Percentiles rank a stretch among this genome's conserved stretches.
These are phyloP conservation scores for Aspergillus pseudotamarii DNA, from an alignment of 2,329 filamentous ascomycete species.

Conservation along the genomic window DNA sequence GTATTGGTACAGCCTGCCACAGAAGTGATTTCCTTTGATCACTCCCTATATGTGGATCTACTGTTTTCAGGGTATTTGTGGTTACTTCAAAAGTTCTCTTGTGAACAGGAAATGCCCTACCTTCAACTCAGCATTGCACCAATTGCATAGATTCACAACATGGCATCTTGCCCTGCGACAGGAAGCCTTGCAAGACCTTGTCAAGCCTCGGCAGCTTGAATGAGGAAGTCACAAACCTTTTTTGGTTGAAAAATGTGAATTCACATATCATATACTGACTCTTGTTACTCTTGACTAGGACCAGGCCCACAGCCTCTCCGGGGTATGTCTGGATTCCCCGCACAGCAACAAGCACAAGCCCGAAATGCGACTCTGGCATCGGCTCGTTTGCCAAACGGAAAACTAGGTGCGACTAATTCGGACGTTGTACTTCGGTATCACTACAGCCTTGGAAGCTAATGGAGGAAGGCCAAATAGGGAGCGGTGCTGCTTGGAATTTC, in stretches of 20 bases:
- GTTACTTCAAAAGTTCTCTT: conserved; percentile 3
- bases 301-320: conserved; percentile 55
- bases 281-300: conserved; percentile 36
- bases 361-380: conserved; percentile 52
- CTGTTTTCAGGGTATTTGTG: neutral
- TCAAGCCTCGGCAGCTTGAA: neutral
- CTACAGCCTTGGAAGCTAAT: conserved; percentile 26
- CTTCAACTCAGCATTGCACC: conserved; percentile 13
- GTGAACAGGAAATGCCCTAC: conserved; percentile 8
- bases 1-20: conserved; percentile 13
- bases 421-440: neutral
- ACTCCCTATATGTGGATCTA: neutral
- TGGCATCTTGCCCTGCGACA: conserved; percentile 27
- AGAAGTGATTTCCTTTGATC: neutral
- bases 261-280: conserved; percentile 15
- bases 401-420: conserved; percentile 49
- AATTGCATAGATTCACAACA: conserved; percentile 24
- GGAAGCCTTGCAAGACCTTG: neutral
- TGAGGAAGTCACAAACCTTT: too few species aligned
- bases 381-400: conserved; percentile 56
- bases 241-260: neutral
- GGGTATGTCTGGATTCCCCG: conserved; percentile 57
- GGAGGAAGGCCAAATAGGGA: conserved; percentile 41
- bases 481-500: conserved; percentile 61
- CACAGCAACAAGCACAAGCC: conserved; percentile 52